These are phyloP conservation scores for Saraca asoca DNA, from an alignment of 331 rosid genomes.

Conservation along the genomic window DNA sequence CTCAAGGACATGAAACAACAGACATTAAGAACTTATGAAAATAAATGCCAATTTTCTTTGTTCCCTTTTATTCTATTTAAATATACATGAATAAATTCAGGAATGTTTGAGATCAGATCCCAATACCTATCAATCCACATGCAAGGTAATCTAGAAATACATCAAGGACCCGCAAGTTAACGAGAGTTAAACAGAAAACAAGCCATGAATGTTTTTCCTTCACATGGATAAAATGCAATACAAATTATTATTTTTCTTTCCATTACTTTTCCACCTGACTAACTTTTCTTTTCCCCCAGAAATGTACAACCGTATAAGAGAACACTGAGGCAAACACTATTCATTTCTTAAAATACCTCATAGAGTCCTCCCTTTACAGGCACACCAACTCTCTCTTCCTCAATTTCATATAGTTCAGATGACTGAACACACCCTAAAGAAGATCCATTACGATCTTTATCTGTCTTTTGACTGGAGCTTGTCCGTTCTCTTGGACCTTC, in stretches of 20 bases:
- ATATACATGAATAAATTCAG: background rate
- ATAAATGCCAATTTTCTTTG: slow-evolving; percentile 11
- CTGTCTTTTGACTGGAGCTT: slow-evolving; percentile 48
- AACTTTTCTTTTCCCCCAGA: background rate
- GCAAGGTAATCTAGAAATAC: slow-evolving; percentile 14
- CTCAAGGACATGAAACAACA: background rate
- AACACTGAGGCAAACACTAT: background rate
- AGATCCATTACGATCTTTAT: slow-evolving; percentile 34
- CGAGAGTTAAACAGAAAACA: background rate
- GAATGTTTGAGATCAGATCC: background rate
- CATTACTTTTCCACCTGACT: slow-evolving; percentile 10
- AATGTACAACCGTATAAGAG: background rate
- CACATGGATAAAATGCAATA: too few species aligned
- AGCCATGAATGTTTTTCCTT: background rate
- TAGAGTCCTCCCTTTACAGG: slow-evolving; percentile 98
- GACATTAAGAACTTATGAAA: background rate
- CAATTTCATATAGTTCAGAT: slow-evolving; percentile 48
- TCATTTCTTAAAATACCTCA: slow-evolving; percentile 50
- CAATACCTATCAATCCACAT: background rate
- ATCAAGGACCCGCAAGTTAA: slow-evolving; percentile 17
- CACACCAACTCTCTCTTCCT: slow-evolving; percentile 97
- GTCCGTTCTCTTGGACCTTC: slow-evolving; percentile 73
- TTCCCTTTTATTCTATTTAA: slow-evolving; percentile 11
- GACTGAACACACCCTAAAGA: slow-evolving; percentile 35
- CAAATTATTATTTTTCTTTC: background rate